Percentiles rank a stretch among this genome's conserved stretches.
phyloP scores from a whole-genome alignment of 2,329 filamentous ascomycete genomes.

The Ceratocystis colombiana region DNA sequence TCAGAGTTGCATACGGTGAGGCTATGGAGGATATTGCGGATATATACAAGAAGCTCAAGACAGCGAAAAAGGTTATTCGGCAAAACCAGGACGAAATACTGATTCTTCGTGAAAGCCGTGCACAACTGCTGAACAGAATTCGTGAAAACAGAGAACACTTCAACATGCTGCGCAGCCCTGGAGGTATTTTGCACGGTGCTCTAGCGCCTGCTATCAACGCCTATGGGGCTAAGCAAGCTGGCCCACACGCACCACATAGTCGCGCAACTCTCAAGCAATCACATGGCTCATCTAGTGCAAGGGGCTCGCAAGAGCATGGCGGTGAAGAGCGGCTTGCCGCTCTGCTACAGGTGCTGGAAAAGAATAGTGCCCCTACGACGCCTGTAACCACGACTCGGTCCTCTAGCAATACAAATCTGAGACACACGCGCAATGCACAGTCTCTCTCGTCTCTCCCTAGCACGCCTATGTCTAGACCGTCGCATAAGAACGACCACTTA shows the following conservation, averaged over 20 bases:
- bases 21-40: conserved; percentile 55
- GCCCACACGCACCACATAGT: conserved; percentile 30
- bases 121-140: conserved; percentile 70
- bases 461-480: conserved; percentile 51
- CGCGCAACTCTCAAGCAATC: conserved; percentile 39
- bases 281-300: conserved; percentile 28
- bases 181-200: conserved; percentile 54
- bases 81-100: conserved; percentile 65
- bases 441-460: conserved; percentile 71
- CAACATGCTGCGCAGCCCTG: conserved; percentile 65
- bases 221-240: conserved; percentile 27
- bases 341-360: conserved; percentile 66
- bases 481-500: conserved; percentile 40
- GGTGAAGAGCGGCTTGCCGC: conserved; percentile 62
- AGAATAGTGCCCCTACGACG: conserved; percentile 61
- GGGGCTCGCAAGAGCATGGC: conserved; percentile 13
- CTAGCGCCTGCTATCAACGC: conserved; percentile 43
- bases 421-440: conserved; percentile 66
- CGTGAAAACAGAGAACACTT: conserved; percentile 83
- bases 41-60: conserved; percentile 54
- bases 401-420: conserved; percentile 32
- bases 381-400: conserved; percentile 42
- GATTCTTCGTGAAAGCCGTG: conserved; percentile 62
- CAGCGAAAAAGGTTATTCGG: conserved; percentile 68
- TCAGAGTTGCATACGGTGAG: conserved; percentile 56